Percentiles rank a stretch among this genome's conserved stretches.
Conservation (phyloP, 768 basidiomycete species). For the Collybia mongolica region DNA sequence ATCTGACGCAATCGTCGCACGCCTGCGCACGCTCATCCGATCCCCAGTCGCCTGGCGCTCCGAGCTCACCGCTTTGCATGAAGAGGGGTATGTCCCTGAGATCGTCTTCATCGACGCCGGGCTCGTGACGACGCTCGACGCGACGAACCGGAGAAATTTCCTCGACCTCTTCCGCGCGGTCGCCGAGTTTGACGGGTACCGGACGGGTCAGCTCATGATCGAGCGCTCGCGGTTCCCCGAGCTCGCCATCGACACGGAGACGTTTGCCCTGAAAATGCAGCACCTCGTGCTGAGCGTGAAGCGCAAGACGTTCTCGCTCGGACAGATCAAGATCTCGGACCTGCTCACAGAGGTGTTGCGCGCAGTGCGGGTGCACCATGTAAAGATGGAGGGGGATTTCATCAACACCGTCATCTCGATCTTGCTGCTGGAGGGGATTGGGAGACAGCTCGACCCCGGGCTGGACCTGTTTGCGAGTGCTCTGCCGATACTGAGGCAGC, state of each 20-base stretch:
- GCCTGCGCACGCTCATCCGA: conserved; percentile 59
- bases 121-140: conserved; percentile 84
- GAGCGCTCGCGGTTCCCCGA: conserved; percentile 92
- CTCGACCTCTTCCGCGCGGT: conserved; percentile 95
- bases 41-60: conserved; percentile 67
- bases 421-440: conserved; percentile 92
- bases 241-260: conserved; percentile 87
- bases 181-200: conserved; percentile 97
- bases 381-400: conserved; percentile 98
- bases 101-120: conserved; percentile 97
- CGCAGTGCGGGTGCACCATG: conserved; percentile 87
- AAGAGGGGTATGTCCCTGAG: conserved; percentile 85
- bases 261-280: conserved; percentile 97
- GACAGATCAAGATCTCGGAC: conserved; percentile 95
- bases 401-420: conserved; percentile 97
- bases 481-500: conserved; percentile 86
- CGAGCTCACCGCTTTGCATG: conserved; percentile 60
- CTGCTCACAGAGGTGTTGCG: conserved; percentile 86
- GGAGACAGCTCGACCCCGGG: conserved; percentile 86
- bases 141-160: conserved; percentile 86
- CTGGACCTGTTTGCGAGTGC: conserved; percentile 96
- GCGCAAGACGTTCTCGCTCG: conserved; percentile 94
- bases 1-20: conserved; percentile 64
- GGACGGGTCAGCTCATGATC: conserved; percentile 93
- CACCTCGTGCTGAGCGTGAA: conserved; percentile 92